These are phyloP conservation scores for Artomyces pyxidatus DNA, from an alignment of 768 basidiomycete genomes.

Conservation along the genomic window DNA sequence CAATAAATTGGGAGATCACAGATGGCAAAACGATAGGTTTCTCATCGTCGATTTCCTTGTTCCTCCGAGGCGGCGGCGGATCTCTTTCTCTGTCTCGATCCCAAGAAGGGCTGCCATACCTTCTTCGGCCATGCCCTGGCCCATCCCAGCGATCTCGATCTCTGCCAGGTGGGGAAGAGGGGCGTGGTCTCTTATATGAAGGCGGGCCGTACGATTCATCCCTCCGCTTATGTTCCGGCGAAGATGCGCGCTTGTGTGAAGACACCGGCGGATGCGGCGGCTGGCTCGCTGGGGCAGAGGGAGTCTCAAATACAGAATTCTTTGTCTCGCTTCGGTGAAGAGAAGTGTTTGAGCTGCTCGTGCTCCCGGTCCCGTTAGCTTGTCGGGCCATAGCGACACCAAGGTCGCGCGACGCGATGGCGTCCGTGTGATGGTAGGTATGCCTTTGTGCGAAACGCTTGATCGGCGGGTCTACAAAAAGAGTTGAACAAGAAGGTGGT, in stretches of 20 bases:
- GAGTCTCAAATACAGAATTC: slow-evolving; percentile 2
- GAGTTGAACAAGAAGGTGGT: neutral
- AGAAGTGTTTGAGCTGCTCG: slow-evolving; percentile 9
- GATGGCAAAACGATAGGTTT: slow-evolving; percentile 28
- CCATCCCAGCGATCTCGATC: slow-evolving; percentile 38
- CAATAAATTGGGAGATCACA: slow-evolving; percentile 79
- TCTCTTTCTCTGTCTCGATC: slow-evolving; percentile 40
- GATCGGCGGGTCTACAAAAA: slow-evolving; percentile 69
- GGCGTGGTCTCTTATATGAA: slow-evolving; percentile 35
- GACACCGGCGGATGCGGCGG: slow-evolving; percentile 28
- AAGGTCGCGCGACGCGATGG: slow-evolving; percentile 82
- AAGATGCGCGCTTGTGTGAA: slow-evolving; percentile 22
- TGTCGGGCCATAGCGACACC: slow-evolving; percentile 56
- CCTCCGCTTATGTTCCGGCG: slow-evolving; percentile 32
- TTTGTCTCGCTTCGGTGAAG: slow-evolving; percentile 15
- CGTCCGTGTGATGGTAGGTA: slow-evolving; percentile 75
- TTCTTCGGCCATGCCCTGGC: slow-evolving; percentile 27
- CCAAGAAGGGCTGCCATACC: slow-evolving; percentile 36
- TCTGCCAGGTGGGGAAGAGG: slow-evolving; percentile 41
- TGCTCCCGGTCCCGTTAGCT: slow-evolving; percentile 14
- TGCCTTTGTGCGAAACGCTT: slow-evolving; percentile 87
- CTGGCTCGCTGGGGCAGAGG: slow-evolving; percentile 22
- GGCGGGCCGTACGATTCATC: slow-evolving; percentile 36
- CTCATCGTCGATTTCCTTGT: slow-evolving; percentile 41
- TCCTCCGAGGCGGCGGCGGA: slow-evolving; percentile 26